Base-by-base conservation (phyloP, 345 rosid genomes). In the Brassica nigra region DNA sequence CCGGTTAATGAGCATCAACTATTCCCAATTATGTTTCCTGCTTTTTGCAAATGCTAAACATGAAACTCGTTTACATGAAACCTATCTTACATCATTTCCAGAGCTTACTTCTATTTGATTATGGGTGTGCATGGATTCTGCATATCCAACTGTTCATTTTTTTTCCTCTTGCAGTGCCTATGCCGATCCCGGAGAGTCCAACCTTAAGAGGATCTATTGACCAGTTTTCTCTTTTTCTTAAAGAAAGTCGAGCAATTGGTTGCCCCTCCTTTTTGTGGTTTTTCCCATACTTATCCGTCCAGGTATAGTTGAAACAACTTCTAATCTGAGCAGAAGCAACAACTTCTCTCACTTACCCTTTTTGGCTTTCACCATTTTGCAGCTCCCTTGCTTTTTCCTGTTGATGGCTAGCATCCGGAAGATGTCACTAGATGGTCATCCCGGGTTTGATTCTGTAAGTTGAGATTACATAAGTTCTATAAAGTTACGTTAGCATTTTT, bases 371-470 rank as follows among this genome's bases (percentile, higher is more conserved):
- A n/a, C 34, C 4, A 42, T 76, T 42, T 14, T 76, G 80, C 89
- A 95, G 97, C 86, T 87, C 54, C 99, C 99, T 4, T 91, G 90
- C 87, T 90, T 92, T 83, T 68, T 95, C 84, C 78, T 91, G 80
- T 88, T 93, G 90, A 81, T 95, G 92, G 80, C 90, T 63, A 91
- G 85, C 79, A 88, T 90, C 67, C 86, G 94, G 73, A 87, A 89
- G 82, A 95, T 92, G 97, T 92, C 92, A 57, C 76, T 92, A 33
- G 76, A 91, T 85, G 83, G 88, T 82, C 93, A 95, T 84, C 95
- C 89, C 15, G 99, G 97, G 29, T 95, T 92, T 86, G 97, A 95
- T 83, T 84, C 78, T 76, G 99, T 95, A 90, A 90, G 93, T 37
- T 75, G 44, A 73, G 18, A 42, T 63, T 36, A 4, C 78, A 72